Conservation (phyloP, 106 monocot species). For the Amphibolis antarctica region DNA sequence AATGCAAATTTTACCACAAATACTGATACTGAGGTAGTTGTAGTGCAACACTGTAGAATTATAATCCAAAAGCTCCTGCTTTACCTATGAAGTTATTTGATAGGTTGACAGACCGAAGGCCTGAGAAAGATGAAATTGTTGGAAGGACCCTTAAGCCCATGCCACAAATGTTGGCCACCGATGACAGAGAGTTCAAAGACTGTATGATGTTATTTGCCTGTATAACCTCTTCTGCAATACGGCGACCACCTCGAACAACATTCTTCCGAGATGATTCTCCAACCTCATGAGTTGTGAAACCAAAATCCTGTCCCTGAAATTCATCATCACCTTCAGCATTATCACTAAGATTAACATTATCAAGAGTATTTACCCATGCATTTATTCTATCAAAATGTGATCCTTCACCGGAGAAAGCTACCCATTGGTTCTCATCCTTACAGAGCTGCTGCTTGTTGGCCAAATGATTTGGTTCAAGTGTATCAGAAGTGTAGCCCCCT, state of each 20-base stretch:
- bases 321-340: conserved; percentile 7
- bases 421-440: conserved; percentile 46
- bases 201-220: conserved; percentile 66
- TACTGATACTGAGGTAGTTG: not conserved
- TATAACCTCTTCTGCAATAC: conserved; percentile 33
- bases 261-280: conserved; percentile 43
- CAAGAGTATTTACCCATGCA: conserved; percentile 88
- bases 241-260: conserved; percentile 4
- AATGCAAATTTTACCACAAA: not conserved
- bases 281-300: conserved; percentile 8
- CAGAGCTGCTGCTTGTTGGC: conserved; percentile 17
- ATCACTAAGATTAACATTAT: conserved; percentile 15
- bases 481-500: conserved; percentile 67
- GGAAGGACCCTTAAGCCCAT: conserved; percentile 74
- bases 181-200: conserved; percentile 52
- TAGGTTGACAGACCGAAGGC: conserved; percentile 71
- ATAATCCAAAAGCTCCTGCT: not conserved
- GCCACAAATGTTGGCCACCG: conserved; percentile 56
- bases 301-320: not conserved
- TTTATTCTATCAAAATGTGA: conserved; percentile 58
- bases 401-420: conserved; percentile 53
- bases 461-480: conserved; percentile 31
- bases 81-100: conserved; percentile 85
- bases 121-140: conserved; percentile 55
- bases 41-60: not conserved